Percentiles rank a stretch among this genome's conserved stretches.
phyloP scores from a whole-genome alignment of 2,329 filamentous ascomycete species.

The Whalleya microplaca region DNA sequence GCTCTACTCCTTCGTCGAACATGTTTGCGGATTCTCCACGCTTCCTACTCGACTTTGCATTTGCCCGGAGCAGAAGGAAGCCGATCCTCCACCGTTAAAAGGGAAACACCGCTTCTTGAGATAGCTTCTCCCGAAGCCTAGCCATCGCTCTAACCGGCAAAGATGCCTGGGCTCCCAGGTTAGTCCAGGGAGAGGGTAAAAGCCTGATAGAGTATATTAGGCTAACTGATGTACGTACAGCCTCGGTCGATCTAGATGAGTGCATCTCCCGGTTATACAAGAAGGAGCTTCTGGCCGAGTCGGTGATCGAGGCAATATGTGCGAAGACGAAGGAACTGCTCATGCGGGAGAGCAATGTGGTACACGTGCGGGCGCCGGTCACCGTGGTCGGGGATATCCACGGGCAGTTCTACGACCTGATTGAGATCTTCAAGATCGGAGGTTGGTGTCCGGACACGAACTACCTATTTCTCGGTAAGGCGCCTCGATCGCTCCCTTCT shows the following conservation, averaged over 20 bases:
- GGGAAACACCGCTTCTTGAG: constrained; percentile 20
- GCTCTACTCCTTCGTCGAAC: constrained; percentile 29
- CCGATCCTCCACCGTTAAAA: constrained; percentile 20
- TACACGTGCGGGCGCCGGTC: constrained; percentile 92
- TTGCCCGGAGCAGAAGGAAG: constrained; percentile 40
- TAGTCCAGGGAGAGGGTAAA: constrained; percentile 31
- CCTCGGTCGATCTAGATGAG: constrained; percentile 96
- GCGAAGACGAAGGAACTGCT: constrained; percentile 98
- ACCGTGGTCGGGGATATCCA: constrained; percentile 99
- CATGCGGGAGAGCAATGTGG: constrained; percentile 99
- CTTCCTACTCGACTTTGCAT: constrained; percentile 37
- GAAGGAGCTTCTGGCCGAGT: constrained; percentile 95
- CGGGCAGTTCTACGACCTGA: constrained; percentile 97
- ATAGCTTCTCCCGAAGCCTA: neutral
- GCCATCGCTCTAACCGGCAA: constrained; percentile 31
- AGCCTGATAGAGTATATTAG: constrained; percentile 3
- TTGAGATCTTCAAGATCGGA: constrained; percentile 98
- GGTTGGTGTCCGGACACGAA: constrained; percentile 98
- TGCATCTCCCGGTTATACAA: constrained; percentile 97
- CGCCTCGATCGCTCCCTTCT: neutral
- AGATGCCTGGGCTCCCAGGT: constrained; percentile 63
- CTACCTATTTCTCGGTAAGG: constrained; percentile 88
- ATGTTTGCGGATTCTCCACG: constrained; percentile 39
- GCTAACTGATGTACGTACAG: constrained; percentile 47
- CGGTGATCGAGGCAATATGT: constrained; percentile 98